Base-by-base conservation (phyloP, 345 rosid genomes). In the Luvunga scandens region DNA sequence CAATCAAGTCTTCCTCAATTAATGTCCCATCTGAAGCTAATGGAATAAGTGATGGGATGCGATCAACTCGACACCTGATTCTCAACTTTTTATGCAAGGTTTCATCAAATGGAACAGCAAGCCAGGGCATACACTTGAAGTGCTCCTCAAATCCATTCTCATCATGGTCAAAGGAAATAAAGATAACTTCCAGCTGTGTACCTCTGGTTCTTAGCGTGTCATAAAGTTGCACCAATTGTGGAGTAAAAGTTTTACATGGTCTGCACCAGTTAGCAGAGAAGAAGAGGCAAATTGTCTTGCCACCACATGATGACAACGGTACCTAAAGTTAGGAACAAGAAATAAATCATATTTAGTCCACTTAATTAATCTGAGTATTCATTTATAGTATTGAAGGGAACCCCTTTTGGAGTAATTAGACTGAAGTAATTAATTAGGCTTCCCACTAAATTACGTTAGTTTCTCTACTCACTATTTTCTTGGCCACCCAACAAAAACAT, bases 181-280 rank as follows among this genome's bases (percentile, higher is more conserved):
- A 87, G 71, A 93, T 78, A 79, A 93, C 89, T 91, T 93, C 94
- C 1, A 93, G 78, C 66, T 71, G 86, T 79, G 81, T 84, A 39
- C 87, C 93, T 27, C 68, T 85, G 48, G 75, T 73, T 81, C 75
- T 82, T 63, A 90, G 73, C 66, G 34, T 72, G 75, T 87, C 80
- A 22, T 90, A 91, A 64, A 93, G 81, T 67, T 87, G 90, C 77
- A 88, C 84, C 78, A 93, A 85, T 72, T 87, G 88, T 28, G 96
- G 98, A 28, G 75, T 81, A 79, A 93, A 93, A 53, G 78, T 60
- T 64, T 85, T 89, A 73, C 96, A 93, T 24, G 98, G 98, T 84
- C 91, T 87, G 85, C 98, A 89, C 98, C 98, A 90, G 87, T 89
- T 91, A 75, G 94, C 96, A 4, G 96, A 93, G 86, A 91, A 93